These are phyloP conservation scores for Yamadazyma philogaea DNA, from an alignment of 805 yeast genomes.

Conservation along the genomic window DNA sequence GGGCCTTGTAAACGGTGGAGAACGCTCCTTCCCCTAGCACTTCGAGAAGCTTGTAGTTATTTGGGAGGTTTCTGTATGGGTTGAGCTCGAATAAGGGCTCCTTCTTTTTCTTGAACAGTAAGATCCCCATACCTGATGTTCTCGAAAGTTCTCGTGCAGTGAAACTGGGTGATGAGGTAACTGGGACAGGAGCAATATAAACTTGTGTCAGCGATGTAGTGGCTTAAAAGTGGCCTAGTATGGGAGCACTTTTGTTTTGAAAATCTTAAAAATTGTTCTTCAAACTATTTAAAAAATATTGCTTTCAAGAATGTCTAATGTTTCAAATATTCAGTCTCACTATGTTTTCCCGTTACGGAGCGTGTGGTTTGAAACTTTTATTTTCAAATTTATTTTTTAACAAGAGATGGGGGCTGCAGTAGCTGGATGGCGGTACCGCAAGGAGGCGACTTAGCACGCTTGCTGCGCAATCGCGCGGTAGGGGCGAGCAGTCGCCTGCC, in stretches of 20 bases:
- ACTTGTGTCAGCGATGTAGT: too few species aligned
- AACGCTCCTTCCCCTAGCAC: slow-evolving; percentile 84
- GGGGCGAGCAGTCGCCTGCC: too few species aligned
- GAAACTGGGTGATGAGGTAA: background rate
- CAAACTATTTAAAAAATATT: background rate
- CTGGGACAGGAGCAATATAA: background rate
- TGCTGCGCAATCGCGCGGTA: too few species aligned
- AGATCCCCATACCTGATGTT: slow-evolving; percentile 7
- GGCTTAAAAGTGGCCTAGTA: too few species aligned
- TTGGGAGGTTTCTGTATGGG: slow-evolving; percentile 23
- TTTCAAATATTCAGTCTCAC: slow-evolving; percentile 8
- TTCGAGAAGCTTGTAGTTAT: slow-evolving; percentile 28
- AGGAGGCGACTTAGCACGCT: too few species aligned
- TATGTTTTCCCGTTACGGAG: slow-evolving; percentile 7
- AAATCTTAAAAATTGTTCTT: too few species aligned
- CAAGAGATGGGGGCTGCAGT: background rate
- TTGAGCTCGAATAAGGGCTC: slow-evolving; percentile 11
- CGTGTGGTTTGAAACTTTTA: slow-evolving; percentile 1
- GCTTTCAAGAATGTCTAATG: slow-evolving; percentile 5
- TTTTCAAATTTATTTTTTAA: background rate
- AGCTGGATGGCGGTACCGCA: too few species aligned
- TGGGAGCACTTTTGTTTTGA: too few species aligned
- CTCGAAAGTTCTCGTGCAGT: background rate
- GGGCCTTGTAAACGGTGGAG: slow-evolving; percentile 76
- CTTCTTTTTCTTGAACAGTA: slow-evolving; percentile 12